phyloP scores from a whole-genome alignment of 495 filamentous ascomycete genomes.

The Xylaria bambusicola region DNA sequence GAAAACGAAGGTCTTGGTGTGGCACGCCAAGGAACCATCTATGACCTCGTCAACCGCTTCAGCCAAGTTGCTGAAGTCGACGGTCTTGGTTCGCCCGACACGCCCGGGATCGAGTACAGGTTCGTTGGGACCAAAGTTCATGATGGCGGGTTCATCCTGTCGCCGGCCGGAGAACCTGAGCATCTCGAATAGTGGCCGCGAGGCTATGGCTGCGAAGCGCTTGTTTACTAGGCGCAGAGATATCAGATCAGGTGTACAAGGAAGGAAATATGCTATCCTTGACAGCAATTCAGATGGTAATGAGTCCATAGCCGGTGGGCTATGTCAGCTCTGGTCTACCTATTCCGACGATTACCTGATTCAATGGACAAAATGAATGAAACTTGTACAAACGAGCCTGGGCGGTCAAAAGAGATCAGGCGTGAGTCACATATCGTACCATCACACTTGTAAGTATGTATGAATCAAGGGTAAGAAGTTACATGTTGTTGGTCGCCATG shows the following conservation, averaged over 20 bases:
- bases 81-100: not conserved
- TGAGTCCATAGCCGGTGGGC: not conserved
- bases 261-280: not conserved
- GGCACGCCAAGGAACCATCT: not conserved
- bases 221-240: conserved; percentile 8
- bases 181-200: conserved; percentile 6
- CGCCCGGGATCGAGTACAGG: not conserved
- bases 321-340: too few species aligned
- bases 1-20: conserved; percentile 9
- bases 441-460: too few species aligned
- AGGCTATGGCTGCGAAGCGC: not conserved
- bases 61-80: conserved; percentile 4
- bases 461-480: too few species aligned
- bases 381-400: too few species aligned
- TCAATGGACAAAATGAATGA: too few species aligned
- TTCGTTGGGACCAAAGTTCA: conserved; percentile 1
- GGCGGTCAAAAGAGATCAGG: too few species aligned
- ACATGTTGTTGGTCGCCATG: too few species aligned
- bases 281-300: conserved; percentile 4
- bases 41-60: conserved; percentile 10
- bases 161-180: conserved; percentile 7
- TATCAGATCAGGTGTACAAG: not conserved
- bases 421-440: too few species aligned
- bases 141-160: conserved; percentile 4
- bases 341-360: too few species aligned